Conservation (phyloP, 352 stramenopile genomes). For the Pythium apleroticum region DNA sequence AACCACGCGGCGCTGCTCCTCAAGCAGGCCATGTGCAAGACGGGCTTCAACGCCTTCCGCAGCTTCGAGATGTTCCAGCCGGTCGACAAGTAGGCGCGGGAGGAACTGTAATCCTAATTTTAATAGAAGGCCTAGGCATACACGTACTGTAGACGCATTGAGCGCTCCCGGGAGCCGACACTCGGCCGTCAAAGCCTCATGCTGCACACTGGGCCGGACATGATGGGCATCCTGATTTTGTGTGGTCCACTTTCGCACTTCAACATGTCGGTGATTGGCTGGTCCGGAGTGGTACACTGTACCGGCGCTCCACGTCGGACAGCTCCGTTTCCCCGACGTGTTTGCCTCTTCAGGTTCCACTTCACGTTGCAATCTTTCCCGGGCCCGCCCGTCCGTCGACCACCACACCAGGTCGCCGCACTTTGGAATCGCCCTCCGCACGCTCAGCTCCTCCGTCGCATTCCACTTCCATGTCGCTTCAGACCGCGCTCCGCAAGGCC, state of each 20-base stretch:
- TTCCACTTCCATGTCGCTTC: constrained; percentile 16
- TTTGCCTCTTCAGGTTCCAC: constrained; percentile 19
- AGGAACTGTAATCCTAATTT: no score
- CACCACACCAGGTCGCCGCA: constrained; percentile 6
- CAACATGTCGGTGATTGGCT: no score
- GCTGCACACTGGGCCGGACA: no score
- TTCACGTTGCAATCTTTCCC: constrained; percentile 14
- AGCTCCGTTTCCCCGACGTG: constrained; percentile 18
- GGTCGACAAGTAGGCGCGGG: no score
- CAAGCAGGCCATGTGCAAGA: background rate
- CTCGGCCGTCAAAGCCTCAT: no score
- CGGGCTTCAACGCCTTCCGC: background rate
- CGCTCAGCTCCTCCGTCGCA: background rate
- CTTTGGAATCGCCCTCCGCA: constrained; percentile 11
- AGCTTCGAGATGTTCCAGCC: background rate
- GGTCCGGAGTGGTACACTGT: background rate
- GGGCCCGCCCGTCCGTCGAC: background rate
- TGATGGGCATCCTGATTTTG: no score
- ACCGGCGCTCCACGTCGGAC: constrained; percentile 15
- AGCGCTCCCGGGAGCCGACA: no score
- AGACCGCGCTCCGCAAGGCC: constrained; percentile 20
- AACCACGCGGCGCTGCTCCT: background rate
- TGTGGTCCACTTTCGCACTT: no score
- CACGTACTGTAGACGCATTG: no score
- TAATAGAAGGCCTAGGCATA: no score